phyloP scores from a whole-genome alignment of 495 filamentous ascomycete genomes.

The Aspergillus wentii region DNA sequence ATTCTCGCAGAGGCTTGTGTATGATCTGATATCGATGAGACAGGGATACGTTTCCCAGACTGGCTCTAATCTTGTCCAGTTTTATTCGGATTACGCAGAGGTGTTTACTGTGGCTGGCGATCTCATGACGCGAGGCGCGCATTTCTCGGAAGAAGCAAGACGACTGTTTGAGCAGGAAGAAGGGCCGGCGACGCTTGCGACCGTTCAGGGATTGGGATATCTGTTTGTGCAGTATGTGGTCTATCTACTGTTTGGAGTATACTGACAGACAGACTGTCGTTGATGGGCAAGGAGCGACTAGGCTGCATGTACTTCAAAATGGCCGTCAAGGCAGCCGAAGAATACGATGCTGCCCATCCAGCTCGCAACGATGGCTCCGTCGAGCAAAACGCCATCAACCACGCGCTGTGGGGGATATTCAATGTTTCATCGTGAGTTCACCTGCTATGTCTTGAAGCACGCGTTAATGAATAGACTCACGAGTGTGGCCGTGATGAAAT shows the following conservation, averaged over 20 bases:
- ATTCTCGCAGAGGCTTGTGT: slow-evolving; percentile 34
- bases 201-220: slow-evolving; percentile 17
- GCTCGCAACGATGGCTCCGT: slow-evolving; percentile 2
- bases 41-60: not conserved
- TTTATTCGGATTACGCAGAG: slow-evolving; percentile 23
- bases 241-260: not conserved
- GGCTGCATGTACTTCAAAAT: slow-evolving; percentile 26
- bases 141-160: slow-evolving; percentile 22
- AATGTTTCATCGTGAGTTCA: slow-evolving; percentile 23
- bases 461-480: slow-evolving; percentile 5
- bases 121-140: slow-evolving; percentile 13
- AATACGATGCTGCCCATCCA: slow-evolving; percentile 14
- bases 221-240: slow-evolving; percentile 15
- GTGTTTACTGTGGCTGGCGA: slow-evolving; percentile 16
- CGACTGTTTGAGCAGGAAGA: slow-evolving; percentile 16
- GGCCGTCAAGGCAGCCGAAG: slow-evolving; percentile 14
- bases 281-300: slow-evolving; percentile 26
- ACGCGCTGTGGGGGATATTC: slow-evolving; percentile 29
- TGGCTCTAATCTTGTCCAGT: slow-evolving; percentile 7
- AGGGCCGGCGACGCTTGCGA: slow-evolving; percentile 10
- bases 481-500: slow-evolving; percentile 25
- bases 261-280: not conserved
- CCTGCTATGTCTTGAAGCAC: not conserved
- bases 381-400: slow-evolving; percentile 13
- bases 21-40: slow-evolving; percentile 1